Evolutionary conservation across 2,329 filamentous ascomycete genomes (phyloP).

Genomic region (Pyrenochaeta sp.): DNA sequence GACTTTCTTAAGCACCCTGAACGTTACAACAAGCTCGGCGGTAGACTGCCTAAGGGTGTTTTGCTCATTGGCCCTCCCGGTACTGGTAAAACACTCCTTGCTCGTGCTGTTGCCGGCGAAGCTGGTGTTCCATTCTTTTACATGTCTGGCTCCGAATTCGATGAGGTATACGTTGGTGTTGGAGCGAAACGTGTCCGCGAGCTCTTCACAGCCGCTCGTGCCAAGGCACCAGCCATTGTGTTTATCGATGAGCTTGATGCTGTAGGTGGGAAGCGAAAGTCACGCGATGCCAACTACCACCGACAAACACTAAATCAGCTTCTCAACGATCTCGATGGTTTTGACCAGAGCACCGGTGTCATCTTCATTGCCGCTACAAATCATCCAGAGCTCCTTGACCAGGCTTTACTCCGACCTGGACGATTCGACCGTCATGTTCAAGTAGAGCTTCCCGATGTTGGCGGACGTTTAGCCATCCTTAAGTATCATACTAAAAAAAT

Average conservation of each 20-base stretch:
- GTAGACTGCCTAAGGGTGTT: constrained; percentile 96
- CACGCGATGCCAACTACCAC: constrained; percentile 90
- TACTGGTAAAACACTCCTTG: constrained; percentile 96
- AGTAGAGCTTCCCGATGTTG: constrained; percentile 89
- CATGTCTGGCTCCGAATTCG: constrained; percentile 99
- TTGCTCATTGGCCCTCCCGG: constrained; percentile 93
- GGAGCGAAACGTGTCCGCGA: constrained; percentile 96
- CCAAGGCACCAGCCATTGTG: constrained; percentile 89
- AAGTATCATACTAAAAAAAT: constrained; percentile 95
- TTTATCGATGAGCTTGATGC: constrained; percentile 96
- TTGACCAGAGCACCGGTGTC: constrained; percentile 91
- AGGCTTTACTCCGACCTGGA: constrained; percentile 90
- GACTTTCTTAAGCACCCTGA: constrained; percentile 95
- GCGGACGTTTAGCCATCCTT: constrained; percentile 89
- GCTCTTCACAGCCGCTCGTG: constrained; percentile 82
- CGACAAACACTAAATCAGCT: constrained; percentile 98
- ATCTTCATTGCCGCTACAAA: constrained; percentile 98
- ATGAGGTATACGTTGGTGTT: constrained; percentile 97
- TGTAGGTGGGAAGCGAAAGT: constrained; percentile 92
- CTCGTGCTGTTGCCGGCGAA: constrained; percentile 94
- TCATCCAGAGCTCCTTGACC: constrained; percentile 92
- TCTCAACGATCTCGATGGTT: constrained; percentile 95
- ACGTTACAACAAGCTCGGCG: constrained; percentile 90
- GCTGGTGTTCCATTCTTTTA: constrained; percentile 99
- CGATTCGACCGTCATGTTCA: constrained; percentile 94